Evolutionary conservation across 106 monocot genomes (phyloP).

Genomic region (Platanthera zijinensis): DNA sequence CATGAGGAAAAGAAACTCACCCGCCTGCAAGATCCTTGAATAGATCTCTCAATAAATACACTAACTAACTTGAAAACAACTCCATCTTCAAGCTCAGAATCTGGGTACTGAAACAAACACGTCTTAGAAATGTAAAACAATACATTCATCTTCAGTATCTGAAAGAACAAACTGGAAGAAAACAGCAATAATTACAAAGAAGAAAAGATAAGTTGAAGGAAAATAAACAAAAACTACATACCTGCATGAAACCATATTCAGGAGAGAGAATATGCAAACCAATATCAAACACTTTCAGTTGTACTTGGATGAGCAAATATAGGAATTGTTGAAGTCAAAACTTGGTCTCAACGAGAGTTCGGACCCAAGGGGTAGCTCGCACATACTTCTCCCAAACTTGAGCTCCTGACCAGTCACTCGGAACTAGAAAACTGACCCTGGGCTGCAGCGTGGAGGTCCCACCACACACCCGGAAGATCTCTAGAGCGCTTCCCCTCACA

Average conservation of each 20-base stretch:
- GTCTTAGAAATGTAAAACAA: not conserved
- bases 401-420: no score
- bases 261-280: not conserved
- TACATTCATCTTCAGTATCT: not conserved
- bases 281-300: not conserved
- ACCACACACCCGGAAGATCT: no score
- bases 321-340: not conserved
- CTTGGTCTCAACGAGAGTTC: no score
- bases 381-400: no score
- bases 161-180: not conserved
- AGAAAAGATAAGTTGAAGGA: not conserved
- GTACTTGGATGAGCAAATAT: not conserved
- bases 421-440: no score
- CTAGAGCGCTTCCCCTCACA: no score
- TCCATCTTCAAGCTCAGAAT: slow-evolving; percentile 2
- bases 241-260: not conserved
- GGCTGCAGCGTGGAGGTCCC: no score
- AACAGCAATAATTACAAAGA: not conserved
- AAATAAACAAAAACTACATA: not conserved
- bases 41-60: slow-evolving; percentile 42
- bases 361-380: no score
- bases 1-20: slow-evolving; percentile 27
- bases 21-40: slow-evolving; percentile 40
- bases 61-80: slow-evolving; percentile 26
- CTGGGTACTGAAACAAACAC: slow-evolving; percentile 3